Evolutionary conservation across 2,329 filamentous ascomycete genomes (phyloP), one percentile per base, ranked within the genome.

Genomic region (Coniochaeta sp.): DNA sequence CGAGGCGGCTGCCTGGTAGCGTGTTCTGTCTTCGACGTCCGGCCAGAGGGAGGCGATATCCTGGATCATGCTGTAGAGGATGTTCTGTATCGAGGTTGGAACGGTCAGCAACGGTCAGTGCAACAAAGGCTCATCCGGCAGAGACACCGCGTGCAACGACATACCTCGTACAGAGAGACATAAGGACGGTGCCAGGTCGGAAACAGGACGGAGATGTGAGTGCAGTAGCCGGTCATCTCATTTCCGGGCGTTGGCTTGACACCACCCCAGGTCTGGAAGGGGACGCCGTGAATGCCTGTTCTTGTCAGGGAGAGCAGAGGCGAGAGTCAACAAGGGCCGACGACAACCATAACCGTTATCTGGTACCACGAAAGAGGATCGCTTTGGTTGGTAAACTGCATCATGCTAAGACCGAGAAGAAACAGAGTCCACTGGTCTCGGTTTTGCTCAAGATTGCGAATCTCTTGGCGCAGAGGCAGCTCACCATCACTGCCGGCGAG

Each of bases 171-270:
- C 57, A 85, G 71, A 32, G 79, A 81, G 61, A 95, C 77, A 72
- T 93, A 96, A 1, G 90, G 89, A 57, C 91, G 84, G 77, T 96
- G 91, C 91, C 91, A 96, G 42, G 87, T 82, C 42, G 88, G 84
- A 70, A 96, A 95, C 17, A 95, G 76, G 44, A 88, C 84, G 1
- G 89, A 89, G 26, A 80, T 83, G 73, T 96, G 91, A 16, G 84
- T 84, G 71, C 91, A 96, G 71, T 92, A 96, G 57, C 90, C 91
- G 17, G 81, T 78, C 42, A 78, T 74, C 60, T 79, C 76, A 61
- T 81, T 83, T 1, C 82, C 83, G 2, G 77, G 68, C 1, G 74
- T 75, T 59, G 79, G 75, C 56, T 74, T 67, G 24, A 85, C 83
- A 36, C 75, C 79, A 32, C 78, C 81, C 81, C 82, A 86, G 14